phyloP scores from a whole-genome alignment of 768 basidiomycete genomes.

The Amanita phalloides region DNA sequence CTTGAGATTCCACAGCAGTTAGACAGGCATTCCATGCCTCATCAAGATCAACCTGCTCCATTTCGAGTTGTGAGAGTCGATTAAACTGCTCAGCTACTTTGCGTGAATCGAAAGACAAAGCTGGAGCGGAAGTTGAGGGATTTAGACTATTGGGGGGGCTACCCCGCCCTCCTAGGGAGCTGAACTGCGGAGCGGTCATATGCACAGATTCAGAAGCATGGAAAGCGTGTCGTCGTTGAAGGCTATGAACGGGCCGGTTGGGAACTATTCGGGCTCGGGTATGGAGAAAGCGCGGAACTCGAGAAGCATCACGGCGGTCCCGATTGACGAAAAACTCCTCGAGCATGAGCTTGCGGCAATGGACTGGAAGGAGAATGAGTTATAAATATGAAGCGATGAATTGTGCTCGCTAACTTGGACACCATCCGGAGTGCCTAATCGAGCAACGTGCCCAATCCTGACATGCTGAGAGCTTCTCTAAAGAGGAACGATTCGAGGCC shows the following conservation, averaged over 20 bases:
- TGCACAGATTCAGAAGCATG: constrained; percentile 8
- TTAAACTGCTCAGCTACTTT: background rate
- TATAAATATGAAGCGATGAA: background rate
- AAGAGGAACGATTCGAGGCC: constrained; percentile 18
- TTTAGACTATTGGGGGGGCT: background rate
- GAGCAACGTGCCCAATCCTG: constrained; percentile 35
- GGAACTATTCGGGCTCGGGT: constrained; percentile 8
- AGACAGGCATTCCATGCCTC: constrained; percentile 30
- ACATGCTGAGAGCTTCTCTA: constrained; percentile 23
- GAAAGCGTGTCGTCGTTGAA: constrained; percentile 18
- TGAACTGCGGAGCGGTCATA: background rate
- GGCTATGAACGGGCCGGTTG: constrained; percentile 6
- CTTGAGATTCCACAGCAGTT: constrained; percentile 8
- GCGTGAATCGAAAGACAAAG: background rate
- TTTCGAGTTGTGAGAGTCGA: background rate
- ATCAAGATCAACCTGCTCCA: constrained; percentile 22
- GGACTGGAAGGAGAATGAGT: constrained; percentile 3
- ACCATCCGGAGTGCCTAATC: constrained; percentile 36
- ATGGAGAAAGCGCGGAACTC: background rate
- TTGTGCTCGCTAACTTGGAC: constrained; percentile 29
- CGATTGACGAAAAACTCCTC: constrained; percentile 4
- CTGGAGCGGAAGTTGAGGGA: constrained; percentile 1
- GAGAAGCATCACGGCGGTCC: background rate
- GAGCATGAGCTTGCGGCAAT: constrained; percentile 4
- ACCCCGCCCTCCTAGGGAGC: background rate